Percentiles rank a stretch among this genome's conserved stretches.
Conservation (phyloP, 805 yeast species). For the Suhomyces pyralidae region DNA sequence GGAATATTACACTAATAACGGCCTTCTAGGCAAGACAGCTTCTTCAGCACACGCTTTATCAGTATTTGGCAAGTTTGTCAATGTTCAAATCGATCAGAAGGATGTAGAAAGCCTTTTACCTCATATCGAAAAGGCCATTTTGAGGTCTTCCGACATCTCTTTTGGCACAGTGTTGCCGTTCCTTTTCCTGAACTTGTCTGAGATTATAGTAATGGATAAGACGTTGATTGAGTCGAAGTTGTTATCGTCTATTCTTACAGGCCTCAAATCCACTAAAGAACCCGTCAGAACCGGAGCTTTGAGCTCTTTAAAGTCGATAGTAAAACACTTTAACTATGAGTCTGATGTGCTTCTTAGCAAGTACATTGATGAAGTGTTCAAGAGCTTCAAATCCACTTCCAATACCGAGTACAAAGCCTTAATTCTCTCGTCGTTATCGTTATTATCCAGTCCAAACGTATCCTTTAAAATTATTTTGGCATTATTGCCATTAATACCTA, state of each 20-base stretch:
- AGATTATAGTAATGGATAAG: slow-evolving; percentile 39
- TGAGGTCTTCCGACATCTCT: slow-evolving; percentile 75
- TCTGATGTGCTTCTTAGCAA: slow-evolving; percentile 22
- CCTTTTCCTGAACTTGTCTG: slow-evolving; percentile 31
- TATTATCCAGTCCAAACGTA: slow-evolving; percentile 24
- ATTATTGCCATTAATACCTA: slow-evolving; percentile 52
- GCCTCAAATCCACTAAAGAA: slow-evolving; percentile 70
- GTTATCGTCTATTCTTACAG: slow-evolving; percentile 32
- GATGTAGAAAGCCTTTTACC: slow-evolving; percentile 45
- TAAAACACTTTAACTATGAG: slow-evolving; percentile 14
- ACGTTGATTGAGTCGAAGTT: slow-evolving; percentile 35
- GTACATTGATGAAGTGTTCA: slow-evolving; percentile 52
- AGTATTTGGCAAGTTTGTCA: slow-evolving; percentile 45
- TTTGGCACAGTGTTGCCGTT: slow-evolving; percentile 54
- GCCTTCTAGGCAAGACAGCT: slow-evolving; percentile 45
- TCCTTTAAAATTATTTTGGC: slow-evolving; percentile 35
- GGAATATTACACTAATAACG: slow-evolving; percentile 33
- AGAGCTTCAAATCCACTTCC: slow-evolving; percentile 53
- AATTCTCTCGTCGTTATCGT: slow-evolving; percentile 44
- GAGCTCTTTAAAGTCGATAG: slow-evolving; percentile 25
- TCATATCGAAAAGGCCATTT: slow-evolving; percentile 64
- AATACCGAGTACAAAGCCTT: slow-evolving; percentile 64
- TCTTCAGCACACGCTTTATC: slow-evolving; percentile 33
- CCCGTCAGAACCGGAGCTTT: slow-evolving; percentile 52
- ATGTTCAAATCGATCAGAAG: slow-evolving; percentile 37